Evolutionary conservation across 1,284 basidiomycete species (phyloP), one percentile per base, ranked within the genome.

Genomic region (Moesziomyces globuligerus): DNA sequence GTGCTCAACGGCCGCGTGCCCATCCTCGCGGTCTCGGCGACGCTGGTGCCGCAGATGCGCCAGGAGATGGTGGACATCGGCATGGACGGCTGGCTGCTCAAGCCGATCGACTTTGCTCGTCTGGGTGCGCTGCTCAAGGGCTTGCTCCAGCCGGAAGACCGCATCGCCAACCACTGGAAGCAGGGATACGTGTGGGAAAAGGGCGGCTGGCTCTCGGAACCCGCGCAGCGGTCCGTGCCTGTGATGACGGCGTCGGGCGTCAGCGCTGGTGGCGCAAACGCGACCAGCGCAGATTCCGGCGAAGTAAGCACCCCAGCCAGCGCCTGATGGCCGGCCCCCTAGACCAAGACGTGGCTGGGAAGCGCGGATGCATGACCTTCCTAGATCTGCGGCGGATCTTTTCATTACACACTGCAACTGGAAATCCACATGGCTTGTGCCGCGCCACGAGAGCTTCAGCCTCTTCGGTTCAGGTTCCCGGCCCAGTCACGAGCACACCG

Each of bases 1-100:
- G 80, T 83, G 18, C 83, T 91, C 18, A 90, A 91, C 75, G 88
- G 83, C 0, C 86, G 90, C 6, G 88, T 93, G 42, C 91, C 91
- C 2, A 91, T 93, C 53, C 89, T 94, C 71, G 91, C 90, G 4
- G 91, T 94, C 4, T 91, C 90, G 10, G 91, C 91, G 0, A 91
- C 90, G 4, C 83, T 93, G 23, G 83, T 85, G 34, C 90, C 91
- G 72, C 83, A 84, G 24, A 89, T 91, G 79, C 85, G 88, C 3
- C 83, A 85, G 0, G 86, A 89, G 59, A 85, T 93, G 60, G 83
- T 84, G 6, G 83, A 85, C 21, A 84, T 86, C 41, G 88, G 91
- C 41, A 88, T 93, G 83, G 91, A 93, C 77, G 91, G 91, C 9
- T 93, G 90, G 91, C 87, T 93, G n/a, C 83, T 92, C 59, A 93